Percentiles rank a stretch among this genome's conserved stretches.
phyloP scores from a whole-genome alignment of 495 filamentous ascomycete species.

The Chaetomium fimeti region DNA sequence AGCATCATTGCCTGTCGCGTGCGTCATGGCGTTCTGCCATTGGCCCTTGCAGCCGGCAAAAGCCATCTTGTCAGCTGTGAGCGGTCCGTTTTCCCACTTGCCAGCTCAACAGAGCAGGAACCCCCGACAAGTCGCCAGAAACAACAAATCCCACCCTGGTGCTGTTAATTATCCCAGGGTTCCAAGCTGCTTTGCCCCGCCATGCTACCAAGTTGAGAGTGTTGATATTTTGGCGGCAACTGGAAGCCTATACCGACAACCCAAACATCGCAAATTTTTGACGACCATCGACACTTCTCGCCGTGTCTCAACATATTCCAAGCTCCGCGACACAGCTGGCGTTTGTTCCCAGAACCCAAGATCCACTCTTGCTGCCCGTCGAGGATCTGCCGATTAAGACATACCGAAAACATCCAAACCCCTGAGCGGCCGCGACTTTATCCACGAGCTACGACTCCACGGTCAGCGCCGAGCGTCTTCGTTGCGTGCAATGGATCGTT shows the following conservation, averaged over 20 bases:
- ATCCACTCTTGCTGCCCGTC: conserved; percentile 2
- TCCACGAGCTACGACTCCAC: neutral
- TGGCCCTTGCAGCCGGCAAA: conserved; percentile 8
- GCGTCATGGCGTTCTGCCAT: conserved; percentile 21
- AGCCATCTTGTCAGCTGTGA: conserved; percentile 1
- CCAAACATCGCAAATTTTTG: neutral
- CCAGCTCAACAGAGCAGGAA: neutral
- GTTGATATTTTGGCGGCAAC: neutral
- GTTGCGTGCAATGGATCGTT: conserved; percentile 4
- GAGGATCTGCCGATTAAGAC: neutral
- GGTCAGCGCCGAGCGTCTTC: neutral
- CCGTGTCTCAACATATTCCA: neutral
- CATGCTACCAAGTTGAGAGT: neutral
- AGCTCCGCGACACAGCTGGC: neutral
- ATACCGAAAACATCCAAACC: neutral
- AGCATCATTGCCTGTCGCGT: neutral
- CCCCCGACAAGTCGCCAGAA: neutral
- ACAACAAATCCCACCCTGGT: conserved; percentile 4
- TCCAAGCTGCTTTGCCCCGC: conserved; percentile 8
- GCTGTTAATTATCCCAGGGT: conserved; percentile 1
- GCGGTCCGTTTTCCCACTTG: neutral
- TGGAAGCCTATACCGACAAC: too few species aligned
- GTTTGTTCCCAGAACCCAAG: neutral
- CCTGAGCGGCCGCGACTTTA: neutral
- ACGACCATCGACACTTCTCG: neutral